Percentiles rank a stretch among this genome's conserved stretches.
Evolutionary conservation across 108 stramenopile genomes (phyloP).

Genomic region (Hondaea fermentalgiana): DNA sequence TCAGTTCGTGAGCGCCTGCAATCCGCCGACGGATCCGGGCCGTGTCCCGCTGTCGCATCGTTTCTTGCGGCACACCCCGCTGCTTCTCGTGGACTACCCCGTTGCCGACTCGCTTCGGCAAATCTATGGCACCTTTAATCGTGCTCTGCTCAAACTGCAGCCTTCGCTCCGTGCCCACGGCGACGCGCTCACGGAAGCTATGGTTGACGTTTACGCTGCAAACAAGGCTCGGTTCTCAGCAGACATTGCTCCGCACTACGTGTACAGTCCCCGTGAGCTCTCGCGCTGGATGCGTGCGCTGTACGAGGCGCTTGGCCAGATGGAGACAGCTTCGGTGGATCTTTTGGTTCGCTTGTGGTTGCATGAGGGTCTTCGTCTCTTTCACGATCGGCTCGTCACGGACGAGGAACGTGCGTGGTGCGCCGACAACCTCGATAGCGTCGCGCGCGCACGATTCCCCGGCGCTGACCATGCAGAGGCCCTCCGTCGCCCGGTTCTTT

Average conservation of each 20-base stretch:
- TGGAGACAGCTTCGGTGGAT: conserved; percentile 55
- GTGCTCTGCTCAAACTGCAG: conserved; percentile 86
- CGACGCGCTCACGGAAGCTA: conserved; percentile 81
- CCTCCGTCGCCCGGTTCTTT: conserved; percentile 77
- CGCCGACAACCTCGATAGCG: conserved; percentile 56
- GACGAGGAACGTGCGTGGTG: conserved; percentile 82
- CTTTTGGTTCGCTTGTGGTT: conserved; percentile 90
- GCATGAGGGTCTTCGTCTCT: conserved; percentile 90
- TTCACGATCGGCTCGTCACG: conserved; percentile 82
- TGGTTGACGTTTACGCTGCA: conserved; percentile 87
- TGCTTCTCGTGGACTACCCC: conserved; percentile 94
- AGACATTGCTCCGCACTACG: conserved; percentile 84
- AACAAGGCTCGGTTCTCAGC: conserved; percentile 78
- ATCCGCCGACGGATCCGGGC: conserved; percentile 96
- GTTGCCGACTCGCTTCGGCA: conserved; percentile 74
- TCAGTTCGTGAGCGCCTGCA: conserved; percentile 70
- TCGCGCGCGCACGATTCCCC: conserved; percentile 63
- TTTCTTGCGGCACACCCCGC: conserved; percentile 87
- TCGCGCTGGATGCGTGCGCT: conserved; percentile 93
- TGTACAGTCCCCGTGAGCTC: conserved; percentile 95
- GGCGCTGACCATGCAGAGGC: conserved; percentile 67
- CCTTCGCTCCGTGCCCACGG: conserved; percentile 78
- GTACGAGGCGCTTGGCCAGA: conserved; percentile 70
- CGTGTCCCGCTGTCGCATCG: conserved; percentile 76
- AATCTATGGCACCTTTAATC: conserved; percentile 89